Conservation (phyloP, 2,329 filamentous ascomycete genomes). For the Albophoma yamanashiensis region DNA sequence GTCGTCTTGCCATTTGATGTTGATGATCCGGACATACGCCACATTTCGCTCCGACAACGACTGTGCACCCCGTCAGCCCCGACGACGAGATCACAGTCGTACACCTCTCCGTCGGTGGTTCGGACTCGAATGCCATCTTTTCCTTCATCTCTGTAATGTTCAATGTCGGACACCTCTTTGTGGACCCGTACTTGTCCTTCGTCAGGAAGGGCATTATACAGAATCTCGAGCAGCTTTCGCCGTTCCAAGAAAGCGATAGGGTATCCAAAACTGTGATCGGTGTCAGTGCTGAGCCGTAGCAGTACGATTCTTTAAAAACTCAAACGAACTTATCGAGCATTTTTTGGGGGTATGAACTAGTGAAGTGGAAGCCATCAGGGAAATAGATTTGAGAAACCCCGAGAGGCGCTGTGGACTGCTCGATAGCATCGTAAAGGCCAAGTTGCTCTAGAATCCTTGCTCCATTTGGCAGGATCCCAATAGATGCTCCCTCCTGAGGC, state of each 20-base stretch:
- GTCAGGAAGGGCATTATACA: slow-evolving; percentile 19
- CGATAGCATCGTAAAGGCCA: slow-evolving; percentile 14
- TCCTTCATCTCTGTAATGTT: slow-evolving; percentile 1
- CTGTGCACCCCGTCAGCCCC: slow-evolving; percentile 31
- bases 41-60: slow-evolving; percentile 17
- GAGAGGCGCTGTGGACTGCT: slow-evolving; percentile 4
- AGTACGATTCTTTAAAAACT: accelerated
- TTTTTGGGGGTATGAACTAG: neutral
- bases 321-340: neutral
- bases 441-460: slow-evolving; percentile 38
- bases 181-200: slow-evolving; percentile 9
- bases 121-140: slow-evolving; percentile 7
- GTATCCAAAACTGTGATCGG: slow-evolving; percentile 4
- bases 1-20: neutral
- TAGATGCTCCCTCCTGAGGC: slow-evolving; percentile 34
- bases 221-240: slow-evolving; percentile 17
- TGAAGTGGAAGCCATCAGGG: neutral
- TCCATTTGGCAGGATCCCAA: slow-evolving; percentile 32
- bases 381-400: neutral
- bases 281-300: neutral
- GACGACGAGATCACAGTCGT: slow-evolving; percentile 21
- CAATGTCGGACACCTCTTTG: neutral
- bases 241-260: slow-evolving; percentile 21
- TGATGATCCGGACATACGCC: slow-evolving; percentile 6
- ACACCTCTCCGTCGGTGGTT: slow-evolving; percentile 2